Evolutionary conservation across 2,329 filamentous ascomycete species (phyloP).

Genomic region (Penicillium sp.): DNA sequence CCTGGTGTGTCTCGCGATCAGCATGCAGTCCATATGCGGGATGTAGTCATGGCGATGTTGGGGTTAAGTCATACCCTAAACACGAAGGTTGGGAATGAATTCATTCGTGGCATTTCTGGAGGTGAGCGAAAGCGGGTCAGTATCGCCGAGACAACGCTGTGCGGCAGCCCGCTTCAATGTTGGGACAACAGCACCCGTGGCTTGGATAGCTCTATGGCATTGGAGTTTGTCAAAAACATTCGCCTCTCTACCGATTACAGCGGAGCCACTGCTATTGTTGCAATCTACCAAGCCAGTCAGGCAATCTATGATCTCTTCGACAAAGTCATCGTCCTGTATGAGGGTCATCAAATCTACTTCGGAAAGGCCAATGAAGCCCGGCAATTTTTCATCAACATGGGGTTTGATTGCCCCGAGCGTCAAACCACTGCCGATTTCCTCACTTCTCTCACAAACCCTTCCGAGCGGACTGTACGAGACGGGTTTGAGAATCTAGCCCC

Average conservation of each 20-base stretch:
- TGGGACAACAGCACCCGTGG: slow-evolving; percentile 50
- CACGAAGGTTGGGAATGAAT: slow-evolving; percentile 51
- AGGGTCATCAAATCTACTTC: slow-evolving; percentile 72
- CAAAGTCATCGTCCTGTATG: slow-evolving; percentile 67
- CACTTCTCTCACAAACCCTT: slow-evolving; percentile 61
- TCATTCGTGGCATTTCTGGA: slow-evolving; percentile 56
- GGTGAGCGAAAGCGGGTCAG: slow-evolving; percentile 56
- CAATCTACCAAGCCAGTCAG: slow-evolving; percentile 53
- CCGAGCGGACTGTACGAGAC: slow-evolving; percentile 50
- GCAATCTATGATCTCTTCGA: slow-evolving; percentile 60
- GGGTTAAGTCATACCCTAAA: slow-evolving; percentile 41
- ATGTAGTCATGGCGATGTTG: slow-evolving; percentile 40
- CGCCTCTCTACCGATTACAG: slow-evolving; percentile 47
- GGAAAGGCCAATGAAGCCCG: slow-evolving; percentile 57
- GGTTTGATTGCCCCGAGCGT: slow-evolving; percentile 60
- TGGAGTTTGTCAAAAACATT: slow-evolving; percentile 54
- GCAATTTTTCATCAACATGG: slow-evolving; percentile 61
- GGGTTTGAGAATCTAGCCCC: slow-evolving; percentile 60
- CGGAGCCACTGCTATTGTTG: slow-evolving; percentile 49
- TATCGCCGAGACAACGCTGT: slow-evolving; percentile 37
- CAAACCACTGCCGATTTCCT: slow-evolving; percentile 66
- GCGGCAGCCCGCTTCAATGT: too few species aligned
- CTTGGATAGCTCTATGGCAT: slow-evolving; percentile 52
- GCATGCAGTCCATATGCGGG: slow-evolving; percentile 37
- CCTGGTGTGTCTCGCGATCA: slow-evolving; percentile 43